A percentile compares a stretch with the other conserved stretches of the same genome.
phyloP scores from a whole-genome alignment of 106 monocot species.

The Hemerocallis citrina region DNA sequence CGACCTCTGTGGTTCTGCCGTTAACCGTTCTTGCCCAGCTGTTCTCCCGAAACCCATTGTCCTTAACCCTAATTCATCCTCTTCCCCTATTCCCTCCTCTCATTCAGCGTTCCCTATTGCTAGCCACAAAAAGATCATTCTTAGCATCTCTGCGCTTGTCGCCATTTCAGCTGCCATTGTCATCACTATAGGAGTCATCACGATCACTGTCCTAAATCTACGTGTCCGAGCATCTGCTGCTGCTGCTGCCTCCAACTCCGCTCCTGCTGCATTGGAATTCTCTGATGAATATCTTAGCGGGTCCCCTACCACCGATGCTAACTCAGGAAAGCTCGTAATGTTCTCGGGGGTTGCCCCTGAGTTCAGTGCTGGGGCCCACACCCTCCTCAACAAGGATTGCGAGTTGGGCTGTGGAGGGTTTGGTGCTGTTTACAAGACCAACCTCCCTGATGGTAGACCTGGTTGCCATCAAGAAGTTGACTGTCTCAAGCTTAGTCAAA shows the following conservation, averaged over 20 bases:
- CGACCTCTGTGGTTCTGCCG: slow-evolving; percentile 35
- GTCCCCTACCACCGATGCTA: slow-evolving; percentile 28
- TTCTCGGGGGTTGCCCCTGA: slow-evolving; percentile 38
- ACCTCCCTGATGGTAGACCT: slow-evolving; percentile 35
- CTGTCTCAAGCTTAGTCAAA: slow-evolving; percentile 54
- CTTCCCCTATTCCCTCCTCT: slow-evolving; percentile 12
- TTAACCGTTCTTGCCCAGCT: slow-evolving; percentile 38
- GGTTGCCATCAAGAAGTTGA: slow-evolving; percentile 58
- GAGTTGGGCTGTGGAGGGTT: slow-evolving; percentile 47
- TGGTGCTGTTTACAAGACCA: too few relatives aligned
- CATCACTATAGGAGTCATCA: slow-evolving; percentile 35
- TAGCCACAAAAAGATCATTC: slow-evolving; percentile 31
- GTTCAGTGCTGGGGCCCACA: slow-evolving; percentile 35
- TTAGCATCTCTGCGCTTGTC: slow-evolving; percentile 43
- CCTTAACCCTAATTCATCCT: slow-evolving; percentile 40
- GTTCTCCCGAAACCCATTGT: slow-evolving; percentile 57
- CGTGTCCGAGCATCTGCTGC: slow-evolving; percentile 19
- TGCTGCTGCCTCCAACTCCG: neutral
- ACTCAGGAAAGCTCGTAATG: slow-evolving; percentile 44
- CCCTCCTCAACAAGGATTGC: slow-evolving; percentile 43
- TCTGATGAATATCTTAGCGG: slow-evolving; percentile 35
- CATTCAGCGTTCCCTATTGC: slow-evolving; percentile 5
- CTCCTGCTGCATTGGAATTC: slow-evolving; percentile 10
- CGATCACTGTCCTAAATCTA: slow-evolving; percentile 36
- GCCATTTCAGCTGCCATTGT: slow-evolving; percentile 46